Conservation (phyloP, 2,329 filamentous ascomycete genomes). For the Colletotrichum tofieldiae region DNA sequence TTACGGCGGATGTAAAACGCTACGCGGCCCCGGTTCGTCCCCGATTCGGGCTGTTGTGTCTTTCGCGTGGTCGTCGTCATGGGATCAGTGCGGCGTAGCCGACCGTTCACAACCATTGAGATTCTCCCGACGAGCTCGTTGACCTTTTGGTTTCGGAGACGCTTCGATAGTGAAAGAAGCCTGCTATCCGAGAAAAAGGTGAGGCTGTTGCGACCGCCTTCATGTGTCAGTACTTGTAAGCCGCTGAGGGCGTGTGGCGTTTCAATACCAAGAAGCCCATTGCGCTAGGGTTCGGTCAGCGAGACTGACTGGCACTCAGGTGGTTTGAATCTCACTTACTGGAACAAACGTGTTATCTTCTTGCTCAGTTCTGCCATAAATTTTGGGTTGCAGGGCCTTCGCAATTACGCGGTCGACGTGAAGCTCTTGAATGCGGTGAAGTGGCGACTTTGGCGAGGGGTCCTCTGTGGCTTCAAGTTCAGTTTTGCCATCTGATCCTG, state of each 20-base stretch:
- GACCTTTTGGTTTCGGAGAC: slow-evolving; percentile 50
- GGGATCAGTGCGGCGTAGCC: slow-evolving; percentile 37
- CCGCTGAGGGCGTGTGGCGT: background rate
- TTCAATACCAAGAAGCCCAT: slow-evolving; percentile 49
- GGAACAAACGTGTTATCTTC: slow-evolving; percentile 47
- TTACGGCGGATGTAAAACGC: slow-evolving; percentile 39
- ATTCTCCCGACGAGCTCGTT: slow-evolving; percentile 50
- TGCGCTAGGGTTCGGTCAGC: slow-evolving; percentile 44
- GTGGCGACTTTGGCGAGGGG: background rate
- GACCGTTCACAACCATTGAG: slow-evolving; percentile 45
- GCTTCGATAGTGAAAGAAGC: slow-evolving; percentile 48
- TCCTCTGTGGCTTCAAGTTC: background rate
- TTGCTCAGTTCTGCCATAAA: slow-evolving; percentile 11
- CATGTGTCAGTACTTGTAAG: slow-evolving; percentile 15
- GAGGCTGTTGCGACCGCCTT: slow-evolving; percentile 48
- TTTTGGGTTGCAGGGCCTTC: slow-evolving; percentile 35
- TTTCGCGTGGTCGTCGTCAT: slow-evolving; percentile 15
- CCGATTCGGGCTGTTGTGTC: slow-evolving; percentile 4
- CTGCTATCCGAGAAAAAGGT: slow-evolving; percentile 52
- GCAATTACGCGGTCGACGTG: slow-evolving; percentile 50
- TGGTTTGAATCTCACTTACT: slow-evolving; percentile 38
- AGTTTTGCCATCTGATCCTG: background rate
- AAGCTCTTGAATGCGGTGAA: slow-evolving; percentile 45
- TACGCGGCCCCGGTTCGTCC: slow-evolving; percentile 21
- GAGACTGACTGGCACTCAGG: too few relatives aligned